Base-by-base conservation (phyloP, 176 grass and related monocot genomes). In the Eragrostis nindensis region DNA sequence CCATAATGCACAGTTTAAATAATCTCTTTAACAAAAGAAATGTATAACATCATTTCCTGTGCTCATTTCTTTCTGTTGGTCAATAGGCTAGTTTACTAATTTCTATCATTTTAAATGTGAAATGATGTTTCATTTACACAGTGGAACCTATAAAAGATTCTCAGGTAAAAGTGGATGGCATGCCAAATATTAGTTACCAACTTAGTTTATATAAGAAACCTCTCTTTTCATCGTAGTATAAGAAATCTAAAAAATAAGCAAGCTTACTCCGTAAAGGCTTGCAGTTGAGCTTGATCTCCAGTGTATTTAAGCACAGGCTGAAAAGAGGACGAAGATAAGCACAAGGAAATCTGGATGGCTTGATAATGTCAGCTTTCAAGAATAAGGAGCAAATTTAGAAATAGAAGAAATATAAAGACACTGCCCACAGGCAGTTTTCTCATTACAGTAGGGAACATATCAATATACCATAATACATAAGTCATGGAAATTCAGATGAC, bases 221-320 rank as follows among this genome's bases (percentile, higher is more conserved):
- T n/a, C n/a, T n/a, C n/a, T n/a, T n/a, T n/a, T n/a, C n/a, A n/a
- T n/a, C n/a, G n/a, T n/a, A n/a, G n/a, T n/a, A 75, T 53, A 68
- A 62, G 43, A 36, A 49, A 62, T 80, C 6, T 11, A 22, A 48
- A 71, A 71, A 52, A 71, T 18, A 68, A 29, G 21, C 13, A 56
- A 41, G 0, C 79, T 94, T 84, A 94, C 92, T 94, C 76, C 40
- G 68, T 86, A 85, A 43, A 88, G 68, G 79, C 74, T 77, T 86
- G 40, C 30, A 90, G 49, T 30, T 81, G 75, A 80, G 21, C 68
- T 80, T 50, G 26, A 80, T 76, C 70, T 75, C 9, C n/a, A 42
- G 4, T 50, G 80, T 90, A 73, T 50, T 83, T 71, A 44, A 88
- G 75, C 66, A 88, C 70, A 77, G 88, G 86, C 92, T 94, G 86